Evolutionary conservation across 2,329 filamentous ascomycete genomes (phyloP), one percentile per base, ranked within the genome.

Genomic region (Ceratocystis cubensis): DNA sequence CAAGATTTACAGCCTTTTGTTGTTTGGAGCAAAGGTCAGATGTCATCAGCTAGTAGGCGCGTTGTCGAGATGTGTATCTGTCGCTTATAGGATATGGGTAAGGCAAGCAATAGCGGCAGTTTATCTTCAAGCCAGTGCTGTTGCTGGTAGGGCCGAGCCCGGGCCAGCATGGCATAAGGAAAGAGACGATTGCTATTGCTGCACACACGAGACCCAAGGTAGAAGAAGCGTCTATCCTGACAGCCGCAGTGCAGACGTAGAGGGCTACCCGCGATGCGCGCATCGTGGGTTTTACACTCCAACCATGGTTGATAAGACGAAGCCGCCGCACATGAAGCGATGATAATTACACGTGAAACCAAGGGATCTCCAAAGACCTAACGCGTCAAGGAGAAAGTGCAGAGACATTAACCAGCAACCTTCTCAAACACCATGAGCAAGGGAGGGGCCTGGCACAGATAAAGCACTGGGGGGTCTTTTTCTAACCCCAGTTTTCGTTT

Each of bases 271-370:
- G 46, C 46, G 46, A 22, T 25, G 22, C 3, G 20, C 13, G n/a
- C 46, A 22, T 41, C 37, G 37, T 10, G 37, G 3, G 37, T 3
- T 13, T 41, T 41, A 41, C 37, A 15, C 37, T 41, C 37, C 37
- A 10, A 15, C 48, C 48, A 28, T 4, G 28, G 56, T 25, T 30
- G 15, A 20, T 4, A 17, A 59, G 10, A 59, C 56, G 17, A 59
- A 25, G 25, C 7, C 17, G 2, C 56, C 56, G 33, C n/a, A 8
- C 17, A 20, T 37, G 28, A 59, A 30, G 56, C 25, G 28, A 59
- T 13, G 30, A 59, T 59, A 59, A 59, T 59, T 59, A 59, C 56
- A 59, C 30, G 56, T 59, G 56, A 59, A 59, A 59, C 56, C 28
- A 10, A 59, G 17, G 56, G 56, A 59, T 33, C 56, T 33, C 17